Conservation (phyloP, 805 yeast genomes). For the Scheffersomyces stipitis region DNA sequence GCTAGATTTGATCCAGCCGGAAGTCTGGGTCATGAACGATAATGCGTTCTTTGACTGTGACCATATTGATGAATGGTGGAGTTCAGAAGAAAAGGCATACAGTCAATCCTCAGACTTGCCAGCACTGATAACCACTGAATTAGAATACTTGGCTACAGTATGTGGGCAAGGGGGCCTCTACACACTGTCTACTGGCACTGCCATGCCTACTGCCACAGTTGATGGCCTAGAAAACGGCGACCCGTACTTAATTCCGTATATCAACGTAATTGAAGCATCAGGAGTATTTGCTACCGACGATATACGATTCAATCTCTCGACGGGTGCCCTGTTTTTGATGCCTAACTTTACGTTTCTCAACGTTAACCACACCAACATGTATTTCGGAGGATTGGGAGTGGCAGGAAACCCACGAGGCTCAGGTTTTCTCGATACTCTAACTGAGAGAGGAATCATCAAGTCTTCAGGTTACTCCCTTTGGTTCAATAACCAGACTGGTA, state of each 20-base stretch:
- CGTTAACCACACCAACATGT: slow-evolving; percentile 19
- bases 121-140: slow-evolving; percentile 15
- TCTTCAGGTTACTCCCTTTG: slow-evolving; percentile 36
- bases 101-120: slow-evolving; percentile 6
- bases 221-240: slow-evolving; percentile 14
- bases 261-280: slow-evolving; percentile 22
- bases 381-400: slow-evolving; percentile 36
- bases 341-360: slow-evolving; percentile 27
- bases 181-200: slow-evolving; percentile 9
- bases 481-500: slow-evolving; percentile 17
- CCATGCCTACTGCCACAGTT: slow-evolving; percentile 10
- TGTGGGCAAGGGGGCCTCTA: slow-evolving; percentile 33
- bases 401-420: slow-evolving; percentile 25
- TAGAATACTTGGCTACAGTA: slow-evolving; percentile 19
- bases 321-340: slow-evolving; percentile 11
- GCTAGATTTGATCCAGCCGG: slow-evolving; percentile 37
- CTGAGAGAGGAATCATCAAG: slow-evolving; percentile 16
- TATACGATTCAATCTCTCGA: slow-evolving; percentile 16
- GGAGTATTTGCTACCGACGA: slow-evolving; percentile 28
- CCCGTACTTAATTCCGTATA: slow-evolving; percentile 24
- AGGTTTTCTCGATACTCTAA: slow-evolving; percentile 29
- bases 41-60: slow-evolving; percentile 23
- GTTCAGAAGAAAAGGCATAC: slow-evolving; percentile 7
- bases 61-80: slow-evolving; percentile 17
- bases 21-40: slow-evolving; percentile 37